A percentile compares a stretch with the other conserved stretches of the same genome.
These are phyloP conservation scores for Desmodesmus armatus DNA, from an alignment of 139 green algal genomes.

Conservation along the genomic window DNA sequence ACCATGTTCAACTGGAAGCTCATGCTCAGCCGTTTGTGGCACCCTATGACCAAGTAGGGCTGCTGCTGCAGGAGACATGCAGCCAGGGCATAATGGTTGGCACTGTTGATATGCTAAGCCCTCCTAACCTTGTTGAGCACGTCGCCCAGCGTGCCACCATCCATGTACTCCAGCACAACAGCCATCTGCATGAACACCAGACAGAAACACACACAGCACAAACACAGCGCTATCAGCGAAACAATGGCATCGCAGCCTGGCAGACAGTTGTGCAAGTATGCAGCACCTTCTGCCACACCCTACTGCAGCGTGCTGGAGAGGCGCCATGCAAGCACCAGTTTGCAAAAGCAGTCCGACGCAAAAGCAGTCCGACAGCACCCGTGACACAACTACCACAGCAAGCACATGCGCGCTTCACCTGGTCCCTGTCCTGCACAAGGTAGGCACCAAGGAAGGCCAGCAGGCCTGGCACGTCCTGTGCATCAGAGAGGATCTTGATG, in stretches of 20 bases:
- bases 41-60: too few species aligned
- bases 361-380: background rate
- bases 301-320: too few species aligned
- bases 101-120: too few species aligned
- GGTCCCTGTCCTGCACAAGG: constrained; percentile 68
- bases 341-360: background rate
- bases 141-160: constrained; percentile 91
- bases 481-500: constrained; percentile 85
- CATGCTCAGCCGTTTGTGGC: too few species aligned
- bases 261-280: too few species aligned
- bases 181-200: constrained; percentile 65
- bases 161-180: constrained; percentile 97
- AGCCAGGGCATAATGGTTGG: background rate
- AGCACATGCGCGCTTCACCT: constrained; percentile 10
- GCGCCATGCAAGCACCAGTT: too few species aligned
- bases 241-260: too few species aligned
- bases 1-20: too few species aligned
- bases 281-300: too few species aligned
- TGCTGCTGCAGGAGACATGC: background rate
- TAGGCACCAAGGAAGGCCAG: constrained; percentile 86
- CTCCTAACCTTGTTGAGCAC: constrained; percentile 71
- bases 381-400: background rate
- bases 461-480: constrained; percentile 64
- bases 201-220: background rate
- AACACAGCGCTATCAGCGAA: background rate